Evolutionary conservation across 75 land plant species (phyloP).

Genomic region (Pinus tabuliformis): DNA sequence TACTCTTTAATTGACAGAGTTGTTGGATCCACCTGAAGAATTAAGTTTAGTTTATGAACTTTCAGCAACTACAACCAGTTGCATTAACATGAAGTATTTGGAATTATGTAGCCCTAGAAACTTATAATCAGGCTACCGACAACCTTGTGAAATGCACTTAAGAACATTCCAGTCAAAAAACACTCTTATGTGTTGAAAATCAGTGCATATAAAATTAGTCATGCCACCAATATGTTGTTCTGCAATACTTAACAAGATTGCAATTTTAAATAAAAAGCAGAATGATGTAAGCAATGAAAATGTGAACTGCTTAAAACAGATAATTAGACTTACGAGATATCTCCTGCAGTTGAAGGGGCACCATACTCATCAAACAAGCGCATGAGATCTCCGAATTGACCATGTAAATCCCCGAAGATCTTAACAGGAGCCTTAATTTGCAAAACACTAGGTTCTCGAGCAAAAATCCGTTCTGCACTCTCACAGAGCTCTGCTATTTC

Average conservation of each 20-base stretch:
- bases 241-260: neutral
- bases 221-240: neutral
- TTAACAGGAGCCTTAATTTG: conserved; percentile 96
- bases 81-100: too few relatives aligned
- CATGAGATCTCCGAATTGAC: conserved; percentile 99
- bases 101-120: too few relatives aligned
- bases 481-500: conserved; percentile 97
- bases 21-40: too few relatives aligned
- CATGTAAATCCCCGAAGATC: conserved; percentile 99
- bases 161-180: too few relatives aligned
- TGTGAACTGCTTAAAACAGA: neutral
- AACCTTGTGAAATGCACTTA: too few relatives aligned
- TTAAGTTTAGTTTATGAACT: too few relatives aligned
- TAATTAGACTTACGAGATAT: conserved; percentile 74
- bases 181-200: neutral
- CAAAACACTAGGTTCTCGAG: conserved; percentile 89
- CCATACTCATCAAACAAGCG: conserved; percentile 99
- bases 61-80: too few relatives aligned
- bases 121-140: too few relatives aligned
- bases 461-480: conserved; percentile 81
- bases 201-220: neutral
- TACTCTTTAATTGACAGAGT: too few relatives aligned
- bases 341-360: conserved; percentile 98
- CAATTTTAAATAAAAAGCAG: neutral
- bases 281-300: neutral